Percentiles rank a stretch among this genome's conserved stretches.
These are phyloP conservation scores for Podospora pseudocomata DNA, from an alignment of 495 filamentous ascomycete genomes.

Conservation along the genomic window DNA sequence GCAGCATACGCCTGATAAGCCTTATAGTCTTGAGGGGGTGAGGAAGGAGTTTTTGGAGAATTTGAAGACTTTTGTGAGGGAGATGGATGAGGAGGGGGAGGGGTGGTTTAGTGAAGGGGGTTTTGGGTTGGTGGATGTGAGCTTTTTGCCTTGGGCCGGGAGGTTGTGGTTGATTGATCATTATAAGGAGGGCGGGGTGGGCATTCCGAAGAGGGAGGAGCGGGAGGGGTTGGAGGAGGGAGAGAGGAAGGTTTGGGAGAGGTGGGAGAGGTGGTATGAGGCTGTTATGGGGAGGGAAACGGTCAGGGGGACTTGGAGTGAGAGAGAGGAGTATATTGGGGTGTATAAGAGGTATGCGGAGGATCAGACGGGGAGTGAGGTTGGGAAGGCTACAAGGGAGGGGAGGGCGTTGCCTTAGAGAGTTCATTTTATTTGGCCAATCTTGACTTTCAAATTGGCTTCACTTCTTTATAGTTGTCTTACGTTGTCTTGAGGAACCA, in stretches of 20 bases:
- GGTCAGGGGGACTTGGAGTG: slow-evolving; percentile 59
- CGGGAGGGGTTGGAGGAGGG: slow-evolving; percentile 10
- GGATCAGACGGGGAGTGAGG: slow-evolving; percentile 64
- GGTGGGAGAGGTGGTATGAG: slow-evolving; percentile 59
- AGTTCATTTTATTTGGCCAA: not conserved
- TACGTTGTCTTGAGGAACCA: too few species aligned
- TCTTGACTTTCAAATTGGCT: too few species aligned
- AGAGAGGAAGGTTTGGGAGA: slow-evolving; percentile 51
- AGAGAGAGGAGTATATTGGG: slow-evolving; percentile 56
- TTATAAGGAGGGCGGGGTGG: slow-evolving; percentile 59
- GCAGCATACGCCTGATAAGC: slow-evolving; percentile 56
- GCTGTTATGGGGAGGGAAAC: slow-evolving; percentile 55
- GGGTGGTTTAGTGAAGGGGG: slow-evolving; percentile 61
- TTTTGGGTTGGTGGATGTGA: slow-evolving; percentile 59
- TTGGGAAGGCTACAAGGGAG: slow-evolving; percentile 62
- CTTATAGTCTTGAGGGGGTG: slow-evolving; percentile 40
- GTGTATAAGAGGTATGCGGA: slow-evolving; percentile 71
- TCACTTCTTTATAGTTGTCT: too few species aligned
- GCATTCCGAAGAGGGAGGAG: slow-evolving; percentile 44
- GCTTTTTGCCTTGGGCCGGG: slow-evolving; percentile 63
- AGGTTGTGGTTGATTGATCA: slow-evolving; percentile 67
- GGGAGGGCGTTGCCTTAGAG: slow-evolving; percentile 57
- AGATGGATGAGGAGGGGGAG: slow-evolving; percentile 51
- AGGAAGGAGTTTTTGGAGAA: slow-evolving; percentile 47
- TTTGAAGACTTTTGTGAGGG: slow-evolving; percentile 53